Evolutionary conservation across 1,284 basidiomycete genomes (phyloP).

Genomic region (Hypsizygus ulmarius): DNA sequence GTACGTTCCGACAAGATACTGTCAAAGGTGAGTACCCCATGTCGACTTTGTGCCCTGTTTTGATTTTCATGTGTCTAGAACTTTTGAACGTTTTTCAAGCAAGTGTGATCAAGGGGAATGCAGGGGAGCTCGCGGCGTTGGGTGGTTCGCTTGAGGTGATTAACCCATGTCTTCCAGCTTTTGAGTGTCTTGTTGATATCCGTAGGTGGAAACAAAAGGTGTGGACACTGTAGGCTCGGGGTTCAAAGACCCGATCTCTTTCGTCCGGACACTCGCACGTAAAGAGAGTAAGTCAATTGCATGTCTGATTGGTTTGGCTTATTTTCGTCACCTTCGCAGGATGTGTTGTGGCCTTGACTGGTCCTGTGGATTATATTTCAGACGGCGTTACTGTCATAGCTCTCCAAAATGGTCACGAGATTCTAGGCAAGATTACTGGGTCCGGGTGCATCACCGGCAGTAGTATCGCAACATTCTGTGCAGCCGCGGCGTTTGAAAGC

Average conservation of each 20-base stretch:
- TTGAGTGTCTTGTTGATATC: neutral
- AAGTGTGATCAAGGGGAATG: constrained; percentile 94
- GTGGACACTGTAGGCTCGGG: constrained; percentile 83
- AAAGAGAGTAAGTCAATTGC: constrained; percentile 62
- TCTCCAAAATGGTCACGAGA: constrained; percentile 73
- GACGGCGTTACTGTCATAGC: constrained; percentile 73
- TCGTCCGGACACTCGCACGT: constrained; percentile 72
- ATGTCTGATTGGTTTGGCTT: neutral
- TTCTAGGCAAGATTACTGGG: constrained; percentile 83
- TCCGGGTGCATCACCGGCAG: constrained; percentile 89
- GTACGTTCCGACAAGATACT: constrained; percentile 62
- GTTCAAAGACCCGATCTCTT: constrained; percentile 71
- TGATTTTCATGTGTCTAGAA: constrained; percentile 38
- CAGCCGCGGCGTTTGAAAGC: constrained; percentile 49
- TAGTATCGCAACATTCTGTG: constrained; percentile 75
- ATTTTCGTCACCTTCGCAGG: constrained; percentile 39
- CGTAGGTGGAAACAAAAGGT: constrained; percentile 74
- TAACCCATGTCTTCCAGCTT: neutral
- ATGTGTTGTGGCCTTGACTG: constrained; percentile 83
- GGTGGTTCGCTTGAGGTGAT: constrained; percentile 71
- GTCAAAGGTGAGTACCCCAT: constrained; percentile 42
- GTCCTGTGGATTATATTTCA: constrained; percentile 82
- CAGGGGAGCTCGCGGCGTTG: constrained; percentile 84
- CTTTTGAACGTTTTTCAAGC: constrained; percentile 86
- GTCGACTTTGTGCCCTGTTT: neutral